Base-by-base conservation (phyloP, 805 yeast species). In the Candida khao-thaluensis region DNA sequence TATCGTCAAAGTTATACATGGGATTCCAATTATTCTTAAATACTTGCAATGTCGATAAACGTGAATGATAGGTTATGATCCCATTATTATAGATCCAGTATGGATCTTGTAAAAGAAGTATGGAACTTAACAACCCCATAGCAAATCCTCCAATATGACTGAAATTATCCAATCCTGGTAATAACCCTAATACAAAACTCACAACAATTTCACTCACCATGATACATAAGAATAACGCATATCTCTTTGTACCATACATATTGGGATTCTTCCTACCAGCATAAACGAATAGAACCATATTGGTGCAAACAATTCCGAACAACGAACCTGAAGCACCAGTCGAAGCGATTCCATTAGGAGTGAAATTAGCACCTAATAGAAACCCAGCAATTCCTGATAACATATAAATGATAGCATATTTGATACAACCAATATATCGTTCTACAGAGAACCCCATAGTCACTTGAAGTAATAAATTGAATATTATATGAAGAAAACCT, bases 101-200 rank as follows among this genome's bases (percentile, higher is more conserved):
- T 1, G 90, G 90, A 44, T 79, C 81, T 27, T 76, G 69, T 27
- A 83, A 51, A 8, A 81, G 45, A 1, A 72, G 59, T 0, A 79
- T 50, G 1, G 82, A 77, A 23, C 69, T 47, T 18, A 77, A 53
- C 0, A 79, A 26, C 0, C 90, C 90, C 59, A 77, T 62, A 17
- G 79, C 73, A 59, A 82, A 81, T 5, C 90, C 90, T 8, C 90
- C 90, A 48, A 83, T 74, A 56, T 83, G 89, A 30, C 84, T 72
- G 52, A 83, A 83, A 54, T 83, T 83, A 56, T 83, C 90, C 38
- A 83, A 54, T 0, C 90, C 90, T 0, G 90, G 90, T 11, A 83
- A 59, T 14, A 83, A 62, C 0, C 90, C 90, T 14, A 83, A 59
- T 5, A 74, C 82, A 32, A 83, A 68, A 26, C 81, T 70, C 4